A percentile compares a stretch with the other conserved stretches of the same genome.
Evolutionary conservation across 345 rosid genomes (phyloP).

Genomic region (Reutealis trisperma): DNA sequence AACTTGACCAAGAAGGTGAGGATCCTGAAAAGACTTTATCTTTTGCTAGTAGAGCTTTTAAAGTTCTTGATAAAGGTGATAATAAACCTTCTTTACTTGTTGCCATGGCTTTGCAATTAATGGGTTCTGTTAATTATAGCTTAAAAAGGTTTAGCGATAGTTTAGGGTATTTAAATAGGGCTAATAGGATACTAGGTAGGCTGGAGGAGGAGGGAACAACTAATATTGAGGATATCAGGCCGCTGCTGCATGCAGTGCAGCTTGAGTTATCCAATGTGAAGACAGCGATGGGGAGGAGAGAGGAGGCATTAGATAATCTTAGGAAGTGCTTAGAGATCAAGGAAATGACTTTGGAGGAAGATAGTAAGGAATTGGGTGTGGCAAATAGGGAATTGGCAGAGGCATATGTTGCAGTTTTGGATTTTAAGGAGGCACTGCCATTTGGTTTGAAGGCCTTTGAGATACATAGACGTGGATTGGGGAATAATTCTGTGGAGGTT

Average conservation of each 20-base stretch:
- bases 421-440: constrained; percentile 81
- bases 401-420: constrained; percentile 78
- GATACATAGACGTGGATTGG: constrained; percentile 67
- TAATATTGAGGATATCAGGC: constrained; percentile 55
- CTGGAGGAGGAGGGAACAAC: constrained; percentile 54
- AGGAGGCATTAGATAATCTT: constrained; percentile 80
- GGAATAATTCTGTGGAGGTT: constrained; percentile 80
- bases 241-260: constrained; percentile 72
- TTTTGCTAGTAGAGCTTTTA: constrained; percentile 70
- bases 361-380: constrained; percentile 74
- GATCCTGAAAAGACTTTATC: constrained; percentile 66
- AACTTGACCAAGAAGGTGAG: constrained; percentile 84
- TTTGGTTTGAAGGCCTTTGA: constrained; percentile 70
- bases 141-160: constrained; percentile 78
- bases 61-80: constrained; percentile 52
- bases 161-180: constrained; percentile 74
- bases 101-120: constrained; percentile 75
- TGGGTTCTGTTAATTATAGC: constrained; percentile 71
- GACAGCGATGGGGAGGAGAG: constrained; percentile 88
- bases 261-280: constrained; percentile 82
- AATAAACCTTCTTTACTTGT: constrained; percentile 48
- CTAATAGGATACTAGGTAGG: constrained; percentile 61
- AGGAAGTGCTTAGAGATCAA: constrained; percentile 79
- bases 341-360: constrained; percentile 64
- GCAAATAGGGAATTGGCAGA: constrained; percentile 74